Evolutionary conservation across 2,329 filamentous ascomycete species (phyloP).

Genomic region (Zymoseptoria crescenta): DNA sequence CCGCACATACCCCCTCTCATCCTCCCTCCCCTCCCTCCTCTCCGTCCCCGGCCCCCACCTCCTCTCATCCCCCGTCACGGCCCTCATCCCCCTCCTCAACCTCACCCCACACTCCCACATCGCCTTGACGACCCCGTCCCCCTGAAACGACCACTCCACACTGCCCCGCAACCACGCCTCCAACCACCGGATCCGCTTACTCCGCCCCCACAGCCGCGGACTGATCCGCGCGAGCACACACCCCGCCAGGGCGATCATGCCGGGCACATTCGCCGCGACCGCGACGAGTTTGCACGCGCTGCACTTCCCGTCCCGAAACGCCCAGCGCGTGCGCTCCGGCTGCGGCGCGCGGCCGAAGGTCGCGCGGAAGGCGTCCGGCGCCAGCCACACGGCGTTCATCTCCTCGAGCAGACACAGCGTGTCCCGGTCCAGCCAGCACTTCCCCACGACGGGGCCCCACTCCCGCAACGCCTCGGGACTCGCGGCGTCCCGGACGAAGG

Average conservation of each 20-base stretch:
- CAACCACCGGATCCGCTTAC: slow-evolving; percentile 20
- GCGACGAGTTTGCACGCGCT: slow-evolving; percentile 16
- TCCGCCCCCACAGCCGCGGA: slow-evolving; percentile 18
- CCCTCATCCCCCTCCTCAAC: background rate
- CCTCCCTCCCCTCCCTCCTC: background rate
- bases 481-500: slow-evolving; percentile 12
- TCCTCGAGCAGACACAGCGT: slow-evolving; percentile 10
- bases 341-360: background rate
- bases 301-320: slow-evolving; percentile 13
- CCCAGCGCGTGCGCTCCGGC: background rate
- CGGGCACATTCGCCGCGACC: slow-evolving; percentile 8
- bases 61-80: background rate
- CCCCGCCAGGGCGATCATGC: slow-evolving; percentile 15
- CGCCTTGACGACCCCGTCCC: background rate
- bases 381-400: slow-evolving; percentile 12
- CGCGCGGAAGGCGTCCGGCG: slow-evolving; percentile 2
- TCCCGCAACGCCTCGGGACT: slow-evolving; percentile 1
- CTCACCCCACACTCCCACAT: slow-evolving; percentile 11
- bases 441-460: slow-evolving; percentile 4
- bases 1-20: background rate
- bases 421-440: slow-evolving; percentile 2
- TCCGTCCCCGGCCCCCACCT: background rate
- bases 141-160: background rate
- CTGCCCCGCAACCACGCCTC: slow-evolving; percentile 12
- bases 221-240: slow-evolving; percentile 18